A percentile compares a stretch with the other conserved stretches of the same genome.
These are phyloP conservation scores for Pulveroboletus ravenelii DNA, from an alignment of 768 basidiomycete species.

Conservation along the genomic window DNA sequence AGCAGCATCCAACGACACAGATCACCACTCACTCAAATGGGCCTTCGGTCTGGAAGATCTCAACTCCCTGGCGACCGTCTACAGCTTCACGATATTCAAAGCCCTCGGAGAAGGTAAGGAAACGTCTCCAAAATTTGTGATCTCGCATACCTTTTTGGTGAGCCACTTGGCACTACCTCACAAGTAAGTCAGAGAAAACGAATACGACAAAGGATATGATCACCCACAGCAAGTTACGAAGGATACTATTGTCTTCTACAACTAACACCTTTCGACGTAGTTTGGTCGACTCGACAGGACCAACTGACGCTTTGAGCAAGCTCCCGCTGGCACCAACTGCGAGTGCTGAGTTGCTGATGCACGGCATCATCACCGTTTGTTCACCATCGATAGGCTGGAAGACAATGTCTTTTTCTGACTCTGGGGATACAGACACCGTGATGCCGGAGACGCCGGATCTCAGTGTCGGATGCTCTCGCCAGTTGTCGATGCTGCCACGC, in stretches of 20 bases:
- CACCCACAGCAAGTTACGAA: constrained; percentile 78
- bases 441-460: constrained; percentile 9
- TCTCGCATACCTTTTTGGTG: constrained; percentile 42
- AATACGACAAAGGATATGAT: not conserved
- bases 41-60: constrained; percentile 62
- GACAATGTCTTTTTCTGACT: constrained; percentile 29
- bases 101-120: constrained; percentile 38
- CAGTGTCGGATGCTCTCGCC: constrained; percentile 18
- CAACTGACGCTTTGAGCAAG: constrained; percentile 62
- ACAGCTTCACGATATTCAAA: constrained; percentile 75
- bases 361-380: constrained; percentile 4
- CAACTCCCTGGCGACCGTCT: constrained; percentile 83
- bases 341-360: constrained; percentile 40
- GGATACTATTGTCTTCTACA: constrained; percentile 86
- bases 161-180: constrained; percentile 57
- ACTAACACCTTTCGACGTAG: constrained; percentile 64
- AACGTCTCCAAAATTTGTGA: not conserved
- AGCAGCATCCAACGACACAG: not conserved
- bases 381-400: constrained; percentile 16
- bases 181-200: constrained; percentile 9
- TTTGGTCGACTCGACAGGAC: constrained; percentile 42
- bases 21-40: constrained; percentile 73
- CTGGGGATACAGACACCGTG: constrained; percentile 17
- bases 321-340: constrained; percentile 58
- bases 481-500: constrained; percentile 32